Evolutionary conservation across 352 stramenopile genomes (phyloP), one percentile per base, ranked within the genome.

Genomic region (Globisporangium acanthophoron): DNA sequence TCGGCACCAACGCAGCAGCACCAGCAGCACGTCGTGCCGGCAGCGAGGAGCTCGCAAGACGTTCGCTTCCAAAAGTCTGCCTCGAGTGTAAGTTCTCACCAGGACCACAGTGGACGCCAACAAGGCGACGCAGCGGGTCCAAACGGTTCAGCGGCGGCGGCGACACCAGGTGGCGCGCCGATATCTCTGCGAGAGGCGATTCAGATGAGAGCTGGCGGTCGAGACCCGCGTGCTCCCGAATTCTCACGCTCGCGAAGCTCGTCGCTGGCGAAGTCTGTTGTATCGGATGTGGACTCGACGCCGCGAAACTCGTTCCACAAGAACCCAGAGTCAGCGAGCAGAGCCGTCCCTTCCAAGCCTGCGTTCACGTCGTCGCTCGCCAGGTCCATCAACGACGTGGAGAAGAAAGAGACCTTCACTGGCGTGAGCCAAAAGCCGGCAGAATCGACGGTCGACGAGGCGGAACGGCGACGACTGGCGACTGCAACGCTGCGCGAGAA

Each of bases 11-110:
- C 46, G 7, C 12, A 27, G 33, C 51, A 21, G 21, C 46, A 18
- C 33, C 40, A 54, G 21, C 33, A 21, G 9, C 56, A 52, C 39
- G 39, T 37, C 13, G 24, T 31, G 12, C 16, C 13, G n/a, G 46
- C 54, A 15, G 43, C 39, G 5, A 79, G 73, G 33, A 88, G 78
- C 35, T 67, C 69, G 3, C 74, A 85, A 51, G 80, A 90, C 58
- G 69, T 78, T 5, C 74, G 74, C 11, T 61, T 76, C 43, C 62
- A 65, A 24, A 80, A 79, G 45, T 55, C 58, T 0, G 5, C 57
- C 1, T 46, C 41, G 31, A 62, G 31, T 49, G 51, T 48, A 13
- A 64, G 44, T 6, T 48, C 20, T n/a, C 13, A 21, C 15, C 4
- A 50, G 13, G 45, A 39, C 21, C 12, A 31, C 27, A 41, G 24